phyloP scores from a whole-genome alignment of 2,329 filamentous ascomycete species.

The Nakataea oryzae region DNA sequence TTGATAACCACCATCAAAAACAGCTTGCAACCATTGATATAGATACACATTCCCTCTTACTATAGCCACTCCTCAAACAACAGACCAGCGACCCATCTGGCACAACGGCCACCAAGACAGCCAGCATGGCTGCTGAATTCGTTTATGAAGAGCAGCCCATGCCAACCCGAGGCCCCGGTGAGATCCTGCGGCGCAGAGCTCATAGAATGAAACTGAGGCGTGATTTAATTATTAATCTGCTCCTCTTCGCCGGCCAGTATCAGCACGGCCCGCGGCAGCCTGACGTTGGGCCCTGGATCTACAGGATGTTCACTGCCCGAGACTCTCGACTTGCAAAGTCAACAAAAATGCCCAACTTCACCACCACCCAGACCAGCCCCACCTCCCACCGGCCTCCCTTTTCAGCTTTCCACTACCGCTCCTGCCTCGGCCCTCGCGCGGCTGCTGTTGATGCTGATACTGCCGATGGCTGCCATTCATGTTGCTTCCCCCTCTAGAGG shows the following conservation, averaged over 20 bases:
- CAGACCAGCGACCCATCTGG: no score
- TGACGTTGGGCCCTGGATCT: no score
- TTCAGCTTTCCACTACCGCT: not conserved
- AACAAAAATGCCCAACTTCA: conserved; percentile 1
- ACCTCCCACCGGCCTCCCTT: conserved; percentile 6
- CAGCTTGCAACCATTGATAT: no score
- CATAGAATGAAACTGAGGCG: no score
- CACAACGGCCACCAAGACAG: not conserved
- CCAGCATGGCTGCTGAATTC: conserved; percentile 6
- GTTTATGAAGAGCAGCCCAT: conserved; percentile 9
- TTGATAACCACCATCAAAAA: no score
- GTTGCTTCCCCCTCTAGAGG: not conserved
- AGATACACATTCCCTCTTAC: not conserved
- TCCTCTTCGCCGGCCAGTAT: no score
- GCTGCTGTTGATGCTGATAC: not conserved
- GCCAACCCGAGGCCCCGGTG: conserved; percentile 4
- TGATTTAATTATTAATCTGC: no score
- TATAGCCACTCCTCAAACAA: not conserved
- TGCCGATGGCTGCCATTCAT: not conserved
- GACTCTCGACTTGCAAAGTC: not conserved
- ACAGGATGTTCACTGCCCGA: no score
- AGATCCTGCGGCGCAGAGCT: no score
- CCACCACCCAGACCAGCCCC: conserved; percentile 14
- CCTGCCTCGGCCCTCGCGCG: not conserved
- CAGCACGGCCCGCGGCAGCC: no score